These are phyloP conservation scores for Margaritispora aquatica DNA, from an alignment of 495 filamentous ascomycete genomes.

Conservation along the genomic window DNA sequence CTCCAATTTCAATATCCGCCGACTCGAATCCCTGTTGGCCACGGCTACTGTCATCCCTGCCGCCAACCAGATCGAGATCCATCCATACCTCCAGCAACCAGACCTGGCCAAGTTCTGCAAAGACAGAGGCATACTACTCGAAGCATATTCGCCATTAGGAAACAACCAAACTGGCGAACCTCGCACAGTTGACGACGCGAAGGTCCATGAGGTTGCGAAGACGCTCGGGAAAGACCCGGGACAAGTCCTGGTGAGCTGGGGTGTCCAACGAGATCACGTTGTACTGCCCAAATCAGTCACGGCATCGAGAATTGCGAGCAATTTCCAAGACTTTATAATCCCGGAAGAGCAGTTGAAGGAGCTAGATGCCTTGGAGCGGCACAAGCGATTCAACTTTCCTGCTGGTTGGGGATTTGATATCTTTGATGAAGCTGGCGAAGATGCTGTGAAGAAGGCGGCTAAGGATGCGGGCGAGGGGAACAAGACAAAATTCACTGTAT, in stretches of 20 bases:
- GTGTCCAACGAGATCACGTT: slow-evolving; percentile 37
- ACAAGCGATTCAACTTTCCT: slow-evolving; percentile 33
- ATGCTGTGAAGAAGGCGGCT: slow-evolving; percentile 20
- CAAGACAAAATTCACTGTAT: slow-evolving; percentile 12
- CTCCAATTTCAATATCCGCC: background rate
- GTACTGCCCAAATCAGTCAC: slow-evolving; percentile 43
- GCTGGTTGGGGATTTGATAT: slow-evolving; percentile 34
- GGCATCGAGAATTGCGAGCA: slow-evolving; percentile 33
- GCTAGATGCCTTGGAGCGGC: slow-evolving; percentile 18
- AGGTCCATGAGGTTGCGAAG: slow-evolving; percentile 24
- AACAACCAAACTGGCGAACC: slow-evolving; percentile 40
- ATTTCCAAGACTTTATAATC: slow-evolving; percentile 24
- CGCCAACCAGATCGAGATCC: slow-evolving; percentile 86
- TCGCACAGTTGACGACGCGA: slow-evolving; percentile 24
- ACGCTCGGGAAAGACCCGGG: slow-evolving; percentile 31
- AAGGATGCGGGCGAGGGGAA: slow-evolving; percentile 6
- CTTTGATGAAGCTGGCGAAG: slow-evolving; percentile 29
- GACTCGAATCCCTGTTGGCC: slow-evolving; percentile 38
- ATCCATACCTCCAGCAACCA: slow-evolving; percentile 71
- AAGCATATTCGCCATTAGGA: slow-evolving; percentile 67
- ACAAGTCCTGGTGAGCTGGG: slow-evolving; percentile 37
- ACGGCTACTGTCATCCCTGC: slow-evolving; percentile 67
- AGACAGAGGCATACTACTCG: slow-evolving; percentile 63
- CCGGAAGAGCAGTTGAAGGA: slow-evolving; percentile 17
- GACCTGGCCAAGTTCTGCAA: slow-evolving; percentile 70